phyloP scores from a whole-genome alignment of 768 basidiomycete species.

The Amanita rimosa region DNA sequence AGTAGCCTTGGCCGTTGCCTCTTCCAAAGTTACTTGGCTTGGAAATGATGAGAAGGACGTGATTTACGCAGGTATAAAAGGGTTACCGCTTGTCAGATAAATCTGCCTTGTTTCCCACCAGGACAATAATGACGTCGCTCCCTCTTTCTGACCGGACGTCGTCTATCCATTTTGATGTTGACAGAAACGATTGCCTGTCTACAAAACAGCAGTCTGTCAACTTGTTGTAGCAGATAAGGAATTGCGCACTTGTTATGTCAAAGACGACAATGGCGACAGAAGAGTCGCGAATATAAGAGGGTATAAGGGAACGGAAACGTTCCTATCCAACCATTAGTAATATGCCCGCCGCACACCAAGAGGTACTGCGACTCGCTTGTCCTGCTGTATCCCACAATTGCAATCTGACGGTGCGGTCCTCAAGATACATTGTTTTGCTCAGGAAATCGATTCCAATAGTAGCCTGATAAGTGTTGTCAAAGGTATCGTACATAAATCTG shows the following conservation, averaged over 20 bases:
- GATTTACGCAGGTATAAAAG: background rate
- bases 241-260: slow-evolving; percentile 80
- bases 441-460: slow-evolving; percentile 99
- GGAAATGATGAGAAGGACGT: slow-evolving; percentile 8
- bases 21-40: slow-evolving; percentile 98
- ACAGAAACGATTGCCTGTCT: slow-evolving; percentile 98
- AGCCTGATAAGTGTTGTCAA: slow-evolving; percentile 98
- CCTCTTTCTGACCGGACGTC: slow-evolving; percentile 97
- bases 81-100: slow-evolving; percentile 93
- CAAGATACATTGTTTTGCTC: slow-evolving; percentile 99
- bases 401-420: slow-evolving; percentile 93
- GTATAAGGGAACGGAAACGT: slow-evolving; percentile 94
- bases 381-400: slow-evolving; percentile 99
- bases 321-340: slow-evolving; percentile 42
- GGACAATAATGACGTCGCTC: slow-evolving; percentile 94
- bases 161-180: slow-evolving; percentile 99
- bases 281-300: slow-evolving; percentile 97
- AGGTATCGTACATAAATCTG: slow-evolving; percentile 99
- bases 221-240: slow-evolving; percentile 3
- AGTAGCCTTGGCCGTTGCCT: slow-evolving; percentile 85
- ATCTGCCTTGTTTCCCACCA: slow-evolving; percentile 99
- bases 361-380: slow-evolving; percentile 41
- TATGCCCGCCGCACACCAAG: background rate
- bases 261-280: slow-evolving; percentile 98
- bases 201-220: slow-evolving; percentile 3